A percentile compares a stretch with the other conserved stretches of the same genome.
These are phyloP conservation scores for Calonectria multiphialidica DNA, from an alignment of 2,329 filamentous ascomycete species.

Conservation along the genomic window DNA sequence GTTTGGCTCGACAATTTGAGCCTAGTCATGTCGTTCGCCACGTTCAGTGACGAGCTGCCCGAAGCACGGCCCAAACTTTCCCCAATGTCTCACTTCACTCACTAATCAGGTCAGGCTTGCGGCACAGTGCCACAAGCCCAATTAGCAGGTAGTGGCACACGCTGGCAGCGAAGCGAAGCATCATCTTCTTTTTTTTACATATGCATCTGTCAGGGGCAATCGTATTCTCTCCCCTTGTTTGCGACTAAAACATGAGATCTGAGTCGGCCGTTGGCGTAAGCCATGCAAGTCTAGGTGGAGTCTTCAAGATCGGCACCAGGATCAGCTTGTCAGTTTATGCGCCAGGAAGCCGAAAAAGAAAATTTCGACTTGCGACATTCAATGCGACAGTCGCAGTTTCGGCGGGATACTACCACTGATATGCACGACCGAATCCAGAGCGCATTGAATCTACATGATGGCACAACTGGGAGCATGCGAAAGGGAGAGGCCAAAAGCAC, in stretches of 20 bases:
- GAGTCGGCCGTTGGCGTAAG: constrained; percentile 23
- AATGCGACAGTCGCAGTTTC: neutral
- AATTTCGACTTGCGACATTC: neutral
- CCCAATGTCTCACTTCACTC: neutral
- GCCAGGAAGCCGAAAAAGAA: constrained; percentile 5
- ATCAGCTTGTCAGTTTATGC: constrained; percentile 22
- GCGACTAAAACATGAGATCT: constrained; percentile 31
- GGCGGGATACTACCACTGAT: neutral
- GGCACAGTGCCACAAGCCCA: neutral
- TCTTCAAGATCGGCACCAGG: constrained; percentile 31
- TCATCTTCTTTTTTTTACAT: neutral
- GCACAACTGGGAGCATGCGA: neutral
- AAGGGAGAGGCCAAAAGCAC: neutral
- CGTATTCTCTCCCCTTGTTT: constrained; percentile 17
- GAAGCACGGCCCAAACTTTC: neutral
- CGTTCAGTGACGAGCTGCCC: neutral
- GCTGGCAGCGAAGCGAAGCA: neutral
- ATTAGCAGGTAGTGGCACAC: neutral
- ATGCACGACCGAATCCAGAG: neutral
- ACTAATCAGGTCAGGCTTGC: neutral
- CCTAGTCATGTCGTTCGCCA: neutral
- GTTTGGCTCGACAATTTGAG: neutral
- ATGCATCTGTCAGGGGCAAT: constrained; percentile 26
- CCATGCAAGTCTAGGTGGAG: constrained; percentile 27
- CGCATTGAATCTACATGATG: neutral